Percentiles rank a stretch among this genome's conserved stretches.
Conservation (phyloP, 805 yeast genomes). For the Nakazawaea holstii region DNA sequence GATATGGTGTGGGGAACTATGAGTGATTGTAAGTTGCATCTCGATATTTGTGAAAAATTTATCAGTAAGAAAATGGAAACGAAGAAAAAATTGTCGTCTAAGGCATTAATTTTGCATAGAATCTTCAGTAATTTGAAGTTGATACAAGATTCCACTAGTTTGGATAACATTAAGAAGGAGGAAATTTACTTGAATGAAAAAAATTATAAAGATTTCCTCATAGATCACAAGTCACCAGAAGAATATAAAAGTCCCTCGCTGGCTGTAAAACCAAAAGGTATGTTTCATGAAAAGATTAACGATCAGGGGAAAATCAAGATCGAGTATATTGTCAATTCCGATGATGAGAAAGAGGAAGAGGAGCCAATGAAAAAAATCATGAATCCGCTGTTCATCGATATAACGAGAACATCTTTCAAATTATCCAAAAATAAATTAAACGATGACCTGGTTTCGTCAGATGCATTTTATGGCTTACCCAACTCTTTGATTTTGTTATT, state of each 20-base stretch:
- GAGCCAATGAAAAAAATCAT: conserved; percentile 2
- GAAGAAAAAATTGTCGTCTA: conserved; percentile 63
- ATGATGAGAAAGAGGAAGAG: conserved; percentile 17
- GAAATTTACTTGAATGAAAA: conserved; percentile 30
- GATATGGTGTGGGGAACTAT: conserved; percentile 90
- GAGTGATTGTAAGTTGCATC: conserved; percentile 75
- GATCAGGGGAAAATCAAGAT: conserved; percentile 43
- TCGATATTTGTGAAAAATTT: conserved; percentile 71
- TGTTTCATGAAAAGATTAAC: conserved; percentile 36
- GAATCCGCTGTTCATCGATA: conserved; percentile 37
- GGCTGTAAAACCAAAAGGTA: conserved; percentile 20
- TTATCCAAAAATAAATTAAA: conserved; percentile 37
- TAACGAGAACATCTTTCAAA: conserved; percentile 33
- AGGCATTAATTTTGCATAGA: conserved; percentile 73
- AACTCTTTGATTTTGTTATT: conserved; percentile 70
- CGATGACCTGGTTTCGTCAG: conserved; percentile 62
- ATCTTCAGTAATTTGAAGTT: conserved; percentile 70
- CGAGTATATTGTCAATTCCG: conserved; percentile 31
- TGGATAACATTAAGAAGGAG: conserved; percentile 27
- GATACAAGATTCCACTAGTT: conserved; percentile 71
- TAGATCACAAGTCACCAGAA: conserved; percentile 15
- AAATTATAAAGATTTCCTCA: conserved; percentile 27
- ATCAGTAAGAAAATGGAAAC: conserved; percentile 62
- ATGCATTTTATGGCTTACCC: conserved; percentile 80
- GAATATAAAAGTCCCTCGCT: conserved; percentile 10